Conservation (phyloP, 2,329 filamentous ascomycete genomes). For the Hymenoscyphus scutula region DNA sequence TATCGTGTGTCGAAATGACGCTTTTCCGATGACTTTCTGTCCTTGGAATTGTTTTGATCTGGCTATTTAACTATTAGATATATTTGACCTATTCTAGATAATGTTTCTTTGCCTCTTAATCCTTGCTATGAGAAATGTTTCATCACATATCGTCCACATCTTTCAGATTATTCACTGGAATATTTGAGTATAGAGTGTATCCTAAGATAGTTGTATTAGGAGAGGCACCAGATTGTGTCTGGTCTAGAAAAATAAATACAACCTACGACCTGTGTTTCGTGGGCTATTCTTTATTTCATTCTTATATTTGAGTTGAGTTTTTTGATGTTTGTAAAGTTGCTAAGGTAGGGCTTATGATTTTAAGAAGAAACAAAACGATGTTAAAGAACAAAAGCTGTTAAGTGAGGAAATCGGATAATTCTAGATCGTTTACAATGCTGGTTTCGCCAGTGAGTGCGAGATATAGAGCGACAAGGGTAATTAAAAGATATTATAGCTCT, state of each 20-base stretch:
- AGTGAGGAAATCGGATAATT: slow-evolving; percentile 41
- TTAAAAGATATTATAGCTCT: slow-evolving; percentile 41
- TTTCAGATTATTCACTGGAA: slow-evolving; percentile 34
- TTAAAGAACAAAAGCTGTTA: slow-evolving; percentile 42
- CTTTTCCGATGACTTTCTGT: slow-evolving; percentile 36
- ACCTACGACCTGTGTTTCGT: slow-evolving; percentile 11
- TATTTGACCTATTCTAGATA: slow-evolving; percentile 27
- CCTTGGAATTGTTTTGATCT: slow-evolving; percentile 35
- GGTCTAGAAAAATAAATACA: slow-evolving; percentile 42
- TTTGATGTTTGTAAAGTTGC: slow-evolving; percentile 34
- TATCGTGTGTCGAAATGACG: slow-evolving; percentile 41
- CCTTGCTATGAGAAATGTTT: no score
- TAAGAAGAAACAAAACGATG: slow-evolving; percentile 43
- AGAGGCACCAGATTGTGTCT: slow-evolving; percentile 39
- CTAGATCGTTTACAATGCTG: slow-evolving; percentile 31
- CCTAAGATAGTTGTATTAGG: slow-evolving; percentile 43
- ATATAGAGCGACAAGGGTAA: slow-evolving; percentile 41
- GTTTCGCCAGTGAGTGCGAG: slow-evolving; percentile 50
- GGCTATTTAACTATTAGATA: slow-evolving; percentile 40
- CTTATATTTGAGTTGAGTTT: slow-evolving; percentile 16
- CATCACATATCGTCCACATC: no score
- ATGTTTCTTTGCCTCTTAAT: no score
- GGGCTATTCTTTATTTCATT: slow-evolving; percentile 6
- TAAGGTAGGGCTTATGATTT: slow-evolving; percentile 47
- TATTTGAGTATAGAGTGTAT: slow-evolving; percentile 49